Evolutionary conservation across 2,329 filamentous ascomycete species (phyloP).

Genomic region (Ophiostoma quercus): DNA sequence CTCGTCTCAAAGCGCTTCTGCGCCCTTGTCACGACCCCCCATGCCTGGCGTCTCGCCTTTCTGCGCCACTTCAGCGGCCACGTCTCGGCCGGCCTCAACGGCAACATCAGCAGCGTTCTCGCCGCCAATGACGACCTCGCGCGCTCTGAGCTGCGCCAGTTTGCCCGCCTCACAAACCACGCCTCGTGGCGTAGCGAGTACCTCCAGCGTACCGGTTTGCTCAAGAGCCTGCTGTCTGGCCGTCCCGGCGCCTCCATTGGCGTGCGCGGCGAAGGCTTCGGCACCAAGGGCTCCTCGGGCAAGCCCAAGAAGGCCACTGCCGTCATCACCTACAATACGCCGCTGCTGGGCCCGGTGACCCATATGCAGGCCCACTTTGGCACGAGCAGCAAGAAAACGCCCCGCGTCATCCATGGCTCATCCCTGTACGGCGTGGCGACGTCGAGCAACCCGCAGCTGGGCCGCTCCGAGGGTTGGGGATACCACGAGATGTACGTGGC

Average conservation of each 20-base stretch:
- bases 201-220: conserved; percentile 74
- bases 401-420: conserved; percentile 77
- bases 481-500: conserved; percentile 69
- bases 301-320: conserved; percentile 48
- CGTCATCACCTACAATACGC: conserved; percentile 79
- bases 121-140: conserved; percentile 43
- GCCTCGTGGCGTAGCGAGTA: conserved; percentile 98
- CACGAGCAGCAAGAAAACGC: conserved; percentile 57
- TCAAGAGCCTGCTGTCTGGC: conserved; percentile 75
- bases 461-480: conserved; percentile 77
- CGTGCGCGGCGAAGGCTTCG: conserved; percentile 42
- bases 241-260: conserved; percentile 56
- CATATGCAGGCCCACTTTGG: conserved; percentile 73
- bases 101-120: not conserved
- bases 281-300: conserved; percentile 46
- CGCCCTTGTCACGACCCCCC: conserved; percentile 77
- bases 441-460: conserved; percentile 70
- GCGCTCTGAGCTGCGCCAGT: conserved; percentile 69
- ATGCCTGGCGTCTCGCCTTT: conserved; percentile 92
- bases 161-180: conserved; percentile 72
- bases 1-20: conserved; percentile 87
- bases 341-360: conserved; percentile 71
- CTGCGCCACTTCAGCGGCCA: conserved; percentile 82
- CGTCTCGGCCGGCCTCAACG: conserved; percentile 35
- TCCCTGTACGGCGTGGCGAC: conserved; percentile 73